These are phyloP conservation scores for Immersiporthe knoxdaviesiana DNA, from an alignment of 2,329 filamentous ascomycete species.

Conservation along the genomic window DNA sequence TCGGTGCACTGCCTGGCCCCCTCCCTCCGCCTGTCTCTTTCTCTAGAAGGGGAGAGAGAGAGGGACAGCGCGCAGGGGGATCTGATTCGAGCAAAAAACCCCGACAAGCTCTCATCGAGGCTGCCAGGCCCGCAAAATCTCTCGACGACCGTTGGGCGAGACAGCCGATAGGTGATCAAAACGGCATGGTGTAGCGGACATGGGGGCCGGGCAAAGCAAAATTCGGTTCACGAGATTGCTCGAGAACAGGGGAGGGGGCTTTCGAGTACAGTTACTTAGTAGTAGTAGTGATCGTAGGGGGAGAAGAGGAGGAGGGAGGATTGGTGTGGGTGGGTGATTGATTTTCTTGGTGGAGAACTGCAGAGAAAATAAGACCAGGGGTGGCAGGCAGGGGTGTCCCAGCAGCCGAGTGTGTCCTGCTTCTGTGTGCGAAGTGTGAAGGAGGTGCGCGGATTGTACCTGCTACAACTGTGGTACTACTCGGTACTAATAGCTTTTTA, in stretches of 20 bases:
- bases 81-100: conserved; percentile 49
- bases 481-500: not conserved
- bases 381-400: conserved; percentile 25
- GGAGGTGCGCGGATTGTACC: not conserved
- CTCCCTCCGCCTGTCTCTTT: conserved; percentile 37
- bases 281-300: too few relatives aligned
- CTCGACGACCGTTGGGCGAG: conserved; percentile 53
- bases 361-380: conserved; percentile 23
- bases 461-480: not conserved
- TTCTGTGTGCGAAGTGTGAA: too few relatives aligned
- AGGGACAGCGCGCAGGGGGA: conserved; percentile 42
- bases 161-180: conserved; percentile 43
- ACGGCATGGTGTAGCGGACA: conserved; percentile 44
- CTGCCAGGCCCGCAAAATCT: conserved; percentile 47
- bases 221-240: conserved; percentile 53
- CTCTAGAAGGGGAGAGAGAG: too few relatives aligned
- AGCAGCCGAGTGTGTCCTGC: conserved; percentile 7
- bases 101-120: conserved; percentile 45
- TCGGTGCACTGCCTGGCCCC: conserved; percentile 35
- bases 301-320: too few relatives aligned
- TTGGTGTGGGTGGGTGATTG: conserved; percentile 27
- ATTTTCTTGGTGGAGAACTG: conserved; percentile 24
- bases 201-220: conserved; percentile 39
- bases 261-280: too few relatives aligned
- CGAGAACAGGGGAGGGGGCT: conserved; percentile 42